Conservation (phyloP, 345 rosid species). For the Kernera saxatilis region DNA sequence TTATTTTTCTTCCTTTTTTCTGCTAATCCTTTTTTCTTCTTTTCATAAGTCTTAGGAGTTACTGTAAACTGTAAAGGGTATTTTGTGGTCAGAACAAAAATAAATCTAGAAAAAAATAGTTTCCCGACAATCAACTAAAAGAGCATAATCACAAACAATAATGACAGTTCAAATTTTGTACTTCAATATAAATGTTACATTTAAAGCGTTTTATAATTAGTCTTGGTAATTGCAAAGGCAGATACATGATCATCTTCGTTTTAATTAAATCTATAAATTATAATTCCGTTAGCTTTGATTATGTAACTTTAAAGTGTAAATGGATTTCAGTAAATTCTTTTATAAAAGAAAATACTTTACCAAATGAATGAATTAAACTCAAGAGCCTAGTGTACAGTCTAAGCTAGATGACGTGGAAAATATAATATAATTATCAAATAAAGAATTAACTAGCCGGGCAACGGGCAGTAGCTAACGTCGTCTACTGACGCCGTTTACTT, state of each 20-base stretch:
- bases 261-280: background rate
- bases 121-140: background rate
- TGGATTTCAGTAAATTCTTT: too few species aligned
- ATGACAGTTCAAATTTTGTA: background rate
- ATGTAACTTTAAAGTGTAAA: background rate
- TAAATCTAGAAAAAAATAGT: background rate
- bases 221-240: background rate
- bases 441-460: slow-evolving; percentile 29
- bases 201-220: too few species aligned
- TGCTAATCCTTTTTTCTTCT: too few species aligned
- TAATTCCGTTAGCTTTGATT: background rate
- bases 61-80: too few species aligned
- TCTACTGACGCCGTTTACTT: slow-evolving; percentile 34
- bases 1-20: background rate
- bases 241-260: background rate
- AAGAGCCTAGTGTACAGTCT: background rate
- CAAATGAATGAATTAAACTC: too few species aligned
- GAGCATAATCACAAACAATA: background rate
- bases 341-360: too few species aligned
- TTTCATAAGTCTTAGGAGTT: too few species aligned
- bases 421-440: background rate
- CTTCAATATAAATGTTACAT: background rate
- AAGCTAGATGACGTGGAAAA: slow-evolving; percentile 1
- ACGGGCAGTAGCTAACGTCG: slow-evolving; percentile 50
- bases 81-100: too few species aligned